Evolutionary conservation across 2,329 filamentous ascomycete species (phyloP).

Genomic region (Arthrinium phaeospermum): DNA sequence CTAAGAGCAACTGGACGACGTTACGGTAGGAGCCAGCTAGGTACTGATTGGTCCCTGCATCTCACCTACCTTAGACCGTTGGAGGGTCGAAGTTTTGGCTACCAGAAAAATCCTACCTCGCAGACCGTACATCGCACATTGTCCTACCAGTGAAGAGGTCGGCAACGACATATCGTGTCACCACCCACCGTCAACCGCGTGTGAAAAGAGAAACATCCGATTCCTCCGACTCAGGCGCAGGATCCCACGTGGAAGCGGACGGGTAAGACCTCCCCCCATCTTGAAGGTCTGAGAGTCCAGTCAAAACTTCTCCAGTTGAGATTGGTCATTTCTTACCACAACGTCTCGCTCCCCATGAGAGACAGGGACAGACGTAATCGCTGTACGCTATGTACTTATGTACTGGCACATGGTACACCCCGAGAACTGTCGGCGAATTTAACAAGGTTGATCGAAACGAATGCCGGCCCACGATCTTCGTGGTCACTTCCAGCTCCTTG

Average conservation of each 20-base stretch:
- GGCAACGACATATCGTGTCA: background rate
- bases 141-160: background rate
- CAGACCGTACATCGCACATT: background rate
- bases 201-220: background rate
- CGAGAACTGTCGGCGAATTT: background rate
- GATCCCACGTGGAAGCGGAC: conserved; percentile 5
- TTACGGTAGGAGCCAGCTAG: background rate
- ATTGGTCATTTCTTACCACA: background rate
- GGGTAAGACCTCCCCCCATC: background rate
- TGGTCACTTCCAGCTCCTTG: background rate
- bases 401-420: background rate
- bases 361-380: background rate
- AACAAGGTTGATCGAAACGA: background rate
- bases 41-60: background rate
- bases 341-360: background rate
- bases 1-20: background rate
- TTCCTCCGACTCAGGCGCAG: background rate
- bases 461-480: background rate
- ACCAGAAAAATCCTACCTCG: no score
- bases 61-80: background rate
- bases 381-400: background rate
- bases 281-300: background rate
- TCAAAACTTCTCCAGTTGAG: background rate
- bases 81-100: background rate
- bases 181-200: background rate